phyloP scores from a whole-genome alignment of 2,329 filamentous ascomycete genomes.

The Arthrobotrys iridis region DNA sequence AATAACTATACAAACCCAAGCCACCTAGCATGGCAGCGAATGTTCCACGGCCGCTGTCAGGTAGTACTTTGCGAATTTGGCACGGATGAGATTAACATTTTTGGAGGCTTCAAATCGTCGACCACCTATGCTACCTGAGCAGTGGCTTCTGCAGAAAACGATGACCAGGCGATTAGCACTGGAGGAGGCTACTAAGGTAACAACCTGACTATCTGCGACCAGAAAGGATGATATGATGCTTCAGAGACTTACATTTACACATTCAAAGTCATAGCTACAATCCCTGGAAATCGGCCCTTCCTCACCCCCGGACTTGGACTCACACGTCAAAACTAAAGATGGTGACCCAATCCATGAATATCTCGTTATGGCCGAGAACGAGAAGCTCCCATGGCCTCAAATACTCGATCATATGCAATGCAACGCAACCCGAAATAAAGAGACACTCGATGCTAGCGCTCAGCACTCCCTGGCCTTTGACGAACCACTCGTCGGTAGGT shows the following conservation, averaged over 20 bases:
- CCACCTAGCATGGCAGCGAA: slow-evolving; percentile 62
- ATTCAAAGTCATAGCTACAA: no score
- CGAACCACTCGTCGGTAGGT: slow-evolving; percentile 1
- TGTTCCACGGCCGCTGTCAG: slow-evolving; percentile 59
- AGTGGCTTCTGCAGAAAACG: slow-evolving; percentile 54
- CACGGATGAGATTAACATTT: slow-evolving; percentile 63
- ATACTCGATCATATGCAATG: slow-evolving; percentile 56
- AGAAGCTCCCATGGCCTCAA: slow-evolving; percentile 54
- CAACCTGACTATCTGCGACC: no score
- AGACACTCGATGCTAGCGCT: not conserved
- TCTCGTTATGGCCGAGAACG: slow-evolving; percentile 55
- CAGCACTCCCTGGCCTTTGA: slow-evolving; percentile 2
- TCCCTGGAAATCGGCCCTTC: not conserved
- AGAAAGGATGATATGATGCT: no score
- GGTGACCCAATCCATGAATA: slow-evolving; percentile 52
- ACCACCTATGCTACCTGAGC: slow-evolving; percentile 56
- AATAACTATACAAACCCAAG: slow-evolving; percentile 63
- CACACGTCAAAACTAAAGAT: not conserved
- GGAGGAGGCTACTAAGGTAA: no score
- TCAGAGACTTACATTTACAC: no score
- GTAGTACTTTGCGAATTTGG: slow-evolving; percentile 65
- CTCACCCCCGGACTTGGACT: not conserved
- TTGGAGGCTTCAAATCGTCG: slow-evolving; percentile 64
- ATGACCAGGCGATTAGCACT: no score
- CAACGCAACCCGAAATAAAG: slow-evolving; percentile 60